phyloP scores from a whole-genome alignment of 2,329 filamentous ascomycete species.

The Fusarium sp. region DNA sequence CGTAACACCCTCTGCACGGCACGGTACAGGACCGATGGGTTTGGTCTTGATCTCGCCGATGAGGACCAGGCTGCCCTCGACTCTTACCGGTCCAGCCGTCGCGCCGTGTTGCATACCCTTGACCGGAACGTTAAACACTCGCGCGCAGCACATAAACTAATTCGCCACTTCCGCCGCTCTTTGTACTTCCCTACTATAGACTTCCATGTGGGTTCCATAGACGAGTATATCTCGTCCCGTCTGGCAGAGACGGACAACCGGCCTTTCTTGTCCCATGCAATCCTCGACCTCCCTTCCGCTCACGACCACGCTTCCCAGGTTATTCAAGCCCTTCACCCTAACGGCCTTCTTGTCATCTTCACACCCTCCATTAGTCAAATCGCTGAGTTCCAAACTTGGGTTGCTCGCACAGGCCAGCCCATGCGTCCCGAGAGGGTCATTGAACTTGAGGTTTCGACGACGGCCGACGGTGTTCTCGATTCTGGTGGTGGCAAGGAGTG shows the following conservation, averaged over 20 bases:
- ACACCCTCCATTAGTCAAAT: slow-evolving; percentile 84
- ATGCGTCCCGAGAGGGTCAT: slow-evolving; percentile 65
- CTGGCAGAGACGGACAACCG: slow-evolving; percentile 51
- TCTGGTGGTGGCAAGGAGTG: slow-evolving; percentile 65
- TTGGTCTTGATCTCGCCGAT: slow-evolving; percentile 42
- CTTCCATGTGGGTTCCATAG: slow-evolving; percentile 76
- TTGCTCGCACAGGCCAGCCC: slow-evolving; percentile 63
- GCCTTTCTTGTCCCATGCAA: slow-evolving; percentile 75
- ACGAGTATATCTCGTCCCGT: slow-evolving; percentile 68
- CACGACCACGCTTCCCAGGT: slow-evolving; percentile 59
- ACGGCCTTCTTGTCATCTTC: slow-evolving; percentile 75
- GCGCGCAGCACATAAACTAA: slow-evolving; percentile 68
- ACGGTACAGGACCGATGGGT: slow-evolving; percentile 24
- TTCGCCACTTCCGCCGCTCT: slow-evolving; percentile 73
- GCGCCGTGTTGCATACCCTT: slow-evolving; percentile 78
- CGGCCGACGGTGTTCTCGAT: slow-evolving; percentile 55
- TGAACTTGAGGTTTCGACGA: slow-evolving; percentile 60
- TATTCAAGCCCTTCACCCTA: slow-evolving; percentile 66
- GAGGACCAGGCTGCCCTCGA: slow-evolving; percentile 51
- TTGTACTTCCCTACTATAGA: slow-evolving; percentile 76
- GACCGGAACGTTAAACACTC: slow-evolving; percentile 72
- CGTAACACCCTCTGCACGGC: slow-evolving; percentile 46
- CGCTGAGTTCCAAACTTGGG: slow-evolving; percentile 61
- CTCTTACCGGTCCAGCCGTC: slow-evolving; percentile 60
- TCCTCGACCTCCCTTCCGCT: slow-evolving; percentile 77